A percentile compares a stretch with the other conserved stretches of the same genome.
These are phyloP conservation scores for Penicillium canariense DNA, from an alignment of 495 filamentous ascomycete genomes.

Conservation along the genomic window DNA sequence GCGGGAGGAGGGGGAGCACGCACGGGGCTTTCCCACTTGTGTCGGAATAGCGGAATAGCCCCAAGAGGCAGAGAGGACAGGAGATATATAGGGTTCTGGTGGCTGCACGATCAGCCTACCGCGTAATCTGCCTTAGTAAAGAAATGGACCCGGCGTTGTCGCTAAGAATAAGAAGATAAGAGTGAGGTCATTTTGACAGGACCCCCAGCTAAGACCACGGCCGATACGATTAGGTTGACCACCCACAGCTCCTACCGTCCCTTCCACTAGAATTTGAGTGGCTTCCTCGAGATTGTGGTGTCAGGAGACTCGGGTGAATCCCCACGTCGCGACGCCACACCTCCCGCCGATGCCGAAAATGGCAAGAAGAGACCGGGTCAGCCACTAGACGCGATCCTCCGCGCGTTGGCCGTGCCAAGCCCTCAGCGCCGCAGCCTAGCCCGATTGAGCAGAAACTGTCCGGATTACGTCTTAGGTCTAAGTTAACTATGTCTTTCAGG, in stretches of 20 bases:
- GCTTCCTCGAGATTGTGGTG: not conserved
- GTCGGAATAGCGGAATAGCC: not conserved
- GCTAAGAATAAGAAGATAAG: not conserved
- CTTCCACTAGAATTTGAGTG: not conserved
- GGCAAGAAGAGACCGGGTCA: conserved; percentile 10
- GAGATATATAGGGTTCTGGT: not conserved
- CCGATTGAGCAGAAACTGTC: conserved; percentile 19
- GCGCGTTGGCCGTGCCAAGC: not conserved
- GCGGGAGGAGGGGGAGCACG: not conserved
- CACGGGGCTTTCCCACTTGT: not conserved
- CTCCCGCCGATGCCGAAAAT: not conserved
- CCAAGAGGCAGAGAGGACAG: not conserved
- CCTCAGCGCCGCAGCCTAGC: conserved; percentile 5
- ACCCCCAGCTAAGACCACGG: not conserved
- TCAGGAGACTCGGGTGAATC: not conserved
- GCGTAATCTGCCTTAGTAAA: not conserved
- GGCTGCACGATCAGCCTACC: not conserved
- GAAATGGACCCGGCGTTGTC: not conserved
- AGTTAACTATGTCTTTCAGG: not conserved
- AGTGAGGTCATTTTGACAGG: not conserved
- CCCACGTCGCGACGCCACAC: not conserved
- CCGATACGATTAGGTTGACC: conserved; percentile 2
- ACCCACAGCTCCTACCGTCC: not conserved
- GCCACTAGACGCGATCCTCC: conserved; percentile 2
- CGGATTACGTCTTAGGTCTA: conserved; percentile 11